phyloP scores from a whole-genome alignment of 169 alveolate species.

The Cryptosporidium muris region DNA sequence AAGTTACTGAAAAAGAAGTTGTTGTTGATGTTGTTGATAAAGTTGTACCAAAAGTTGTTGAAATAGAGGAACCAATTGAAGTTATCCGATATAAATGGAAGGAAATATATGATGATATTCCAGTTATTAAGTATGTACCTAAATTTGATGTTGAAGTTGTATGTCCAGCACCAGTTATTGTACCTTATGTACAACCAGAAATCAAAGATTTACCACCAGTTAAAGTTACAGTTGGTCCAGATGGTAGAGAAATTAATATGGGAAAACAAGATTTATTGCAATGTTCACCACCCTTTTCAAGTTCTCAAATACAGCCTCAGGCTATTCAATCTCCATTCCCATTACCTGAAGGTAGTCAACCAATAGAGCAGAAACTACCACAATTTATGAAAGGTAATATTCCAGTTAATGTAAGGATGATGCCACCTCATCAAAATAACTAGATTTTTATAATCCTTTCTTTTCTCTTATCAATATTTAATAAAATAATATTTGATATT shows the following conservation, averaged over 20 bases:
- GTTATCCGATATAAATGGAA: conserved; percentile 85
- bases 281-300: conserved; percentile 20
- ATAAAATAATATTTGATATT: neutral
- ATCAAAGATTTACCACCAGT: conserved; percentile 85
- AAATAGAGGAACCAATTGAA: conserved; percentile 84
- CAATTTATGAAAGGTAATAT: conserved; percentile 63
- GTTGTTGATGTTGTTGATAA: conserved; percentile 86
- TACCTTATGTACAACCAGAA: conserved; percentile 84
- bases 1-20: conserved; percentile 84
- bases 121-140: conserved; percentile 85
- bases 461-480: no score
- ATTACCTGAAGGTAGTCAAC: conserved; percentile 67
- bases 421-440: conserved; percentile 70
- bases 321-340: conserved; percentile 70
- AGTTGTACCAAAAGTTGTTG: conserved; percentile 83
- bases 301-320: conserved; percentile 16
- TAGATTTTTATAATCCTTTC: neutral
- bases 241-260: conserved; percentile 68
- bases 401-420: conserved; percentile 63
- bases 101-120: conserved; percentile 84
- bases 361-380: conserved; percentile 65
- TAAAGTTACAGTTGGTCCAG: conserved; percentile 77
- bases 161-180: conserved; percentile 86
- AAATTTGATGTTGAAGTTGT: conserved; percentile 86
- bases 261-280: conserved; percentile 47